These are phyloP conservation scores for Ascochyta clinopodiicola DNA, from an alignment of 2,329 filamentous ascomycete species.

Conservation along the genomic window DNA sequence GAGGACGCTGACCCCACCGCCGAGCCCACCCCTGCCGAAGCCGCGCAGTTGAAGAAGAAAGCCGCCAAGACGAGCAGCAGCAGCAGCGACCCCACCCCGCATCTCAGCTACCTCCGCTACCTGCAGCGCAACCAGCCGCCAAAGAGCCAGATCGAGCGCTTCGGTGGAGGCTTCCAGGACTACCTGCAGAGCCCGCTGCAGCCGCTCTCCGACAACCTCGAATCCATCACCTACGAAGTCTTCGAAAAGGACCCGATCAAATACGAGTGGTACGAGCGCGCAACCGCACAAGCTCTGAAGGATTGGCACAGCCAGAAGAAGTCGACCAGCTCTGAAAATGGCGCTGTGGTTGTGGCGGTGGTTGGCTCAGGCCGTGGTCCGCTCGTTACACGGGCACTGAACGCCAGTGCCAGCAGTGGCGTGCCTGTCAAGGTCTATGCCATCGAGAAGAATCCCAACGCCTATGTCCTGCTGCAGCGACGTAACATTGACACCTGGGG, in stretches of 20 bases:
- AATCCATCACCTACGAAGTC: constrained; percentile 96
- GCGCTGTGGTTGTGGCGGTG: constrained; percentile 83
- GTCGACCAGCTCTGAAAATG: constrained; percentile 73
- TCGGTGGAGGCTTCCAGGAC: constrained; percentile 81
- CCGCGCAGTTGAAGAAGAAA: constrained; percentile 54
- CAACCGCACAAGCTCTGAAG: constrained; percentile 77
- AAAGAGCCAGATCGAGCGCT: constrained; percentile 67
- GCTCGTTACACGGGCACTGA: constrained; percentile 83
- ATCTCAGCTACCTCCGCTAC: constrained; percentile 83
- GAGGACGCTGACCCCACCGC: constrained; percentile 42
- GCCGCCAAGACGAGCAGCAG: constrained; percentile 52
- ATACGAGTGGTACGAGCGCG: constrained; percentile 92
- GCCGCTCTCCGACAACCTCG: constrained; percentile 92
- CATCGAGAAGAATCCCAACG: constrained; percentile 97
- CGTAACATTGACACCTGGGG: constrained; percentile 84
- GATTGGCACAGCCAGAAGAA: constrained; percentile 79
- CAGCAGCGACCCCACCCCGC: constrained; percentile 63
- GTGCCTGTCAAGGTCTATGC: constrained; percentile 87
- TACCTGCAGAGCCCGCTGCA: constrained; percentile 95
- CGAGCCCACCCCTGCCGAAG: constrained; percentile 73
- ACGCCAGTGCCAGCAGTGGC: constrained; percentile 76
- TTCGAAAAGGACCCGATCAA: constrained; percentile 99
- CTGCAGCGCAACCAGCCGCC: constrained; percentile 82
- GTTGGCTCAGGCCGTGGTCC: constrained; percentile 93
- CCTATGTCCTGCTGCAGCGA: constrained; percentile 87